These are phyloP conservation scores for Cyclotella kingstonii DNA, from an alignment of 108 stramenopile species.

Conservation along the genomic window DNA sequence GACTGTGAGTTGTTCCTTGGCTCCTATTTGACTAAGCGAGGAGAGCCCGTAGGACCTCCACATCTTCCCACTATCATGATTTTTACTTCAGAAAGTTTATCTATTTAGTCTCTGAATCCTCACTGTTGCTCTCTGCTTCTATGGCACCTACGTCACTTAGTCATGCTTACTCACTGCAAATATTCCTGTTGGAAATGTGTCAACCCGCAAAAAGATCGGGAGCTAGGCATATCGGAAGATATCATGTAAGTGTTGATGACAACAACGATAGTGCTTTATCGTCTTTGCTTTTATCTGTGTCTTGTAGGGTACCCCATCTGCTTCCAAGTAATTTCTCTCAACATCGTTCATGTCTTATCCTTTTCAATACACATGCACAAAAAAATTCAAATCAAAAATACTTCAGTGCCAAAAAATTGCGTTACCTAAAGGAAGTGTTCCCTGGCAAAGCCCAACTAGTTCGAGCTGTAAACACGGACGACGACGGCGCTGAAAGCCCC, in stretches of 20 bases:
- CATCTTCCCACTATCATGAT: neutral
- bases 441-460: conserved; percentile 16
- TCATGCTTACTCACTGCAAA: conserved; percentile 21
- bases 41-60: no score
- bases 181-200: conserved; percentile 35
- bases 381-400: neutral
- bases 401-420: conserved; percentile 15
- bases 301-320: neutral
- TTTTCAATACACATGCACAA: no score
- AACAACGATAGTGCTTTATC: neutral
- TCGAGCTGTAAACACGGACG: conserved; percentile 2
- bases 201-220: conserved; percentile 19
- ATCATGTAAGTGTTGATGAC: conserved; percentile 10
- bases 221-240: conserved; percentile 12
- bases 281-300: neutral
- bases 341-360: neutral
- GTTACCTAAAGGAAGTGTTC: conserved; percentile 9
- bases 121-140: no score
- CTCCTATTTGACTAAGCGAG: no score
- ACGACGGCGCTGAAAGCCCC: neutral
- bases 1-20: conserved; percentile 15
- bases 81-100: neutral
- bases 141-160: neutral
- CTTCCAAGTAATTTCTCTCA: neutral
- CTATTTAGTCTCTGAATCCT: no score